Percentiles rank a stretch among this genome's conserved stretches.
Evolutionary conservation across 2,329 filamentous ascomycete species (phyloP).

Genomic region (Talaromyces sp.): DNA sequence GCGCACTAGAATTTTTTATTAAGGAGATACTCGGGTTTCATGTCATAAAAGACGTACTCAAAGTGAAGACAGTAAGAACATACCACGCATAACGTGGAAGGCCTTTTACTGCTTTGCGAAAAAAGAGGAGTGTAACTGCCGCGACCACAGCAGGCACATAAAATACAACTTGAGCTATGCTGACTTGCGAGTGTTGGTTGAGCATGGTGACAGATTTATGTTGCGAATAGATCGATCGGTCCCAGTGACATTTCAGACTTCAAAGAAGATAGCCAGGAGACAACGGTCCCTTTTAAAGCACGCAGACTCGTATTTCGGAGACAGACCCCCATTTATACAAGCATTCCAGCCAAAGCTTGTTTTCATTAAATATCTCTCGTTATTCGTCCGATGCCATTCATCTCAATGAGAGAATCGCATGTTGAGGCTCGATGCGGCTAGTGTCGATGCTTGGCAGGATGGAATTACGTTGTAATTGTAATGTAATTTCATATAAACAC

Average conservation of each 20-base stretch:
- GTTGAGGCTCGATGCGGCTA: not conserved
- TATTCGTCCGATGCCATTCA: not conserved
- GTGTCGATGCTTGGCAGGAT: not conserved
- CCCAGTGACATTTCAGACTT: too few relatives aligned
- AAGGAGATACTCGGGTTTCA: not conserved
- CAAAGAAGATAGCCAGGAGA: not conserved
- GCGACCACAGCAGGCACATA: constrained; percentile 14
- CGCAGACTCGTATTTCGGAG: not conserved
- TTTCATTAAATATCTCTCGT: not conserved
- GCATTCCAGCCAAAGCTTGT: not conserved
- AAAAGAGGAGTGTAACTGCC: constrained; percentile 12
- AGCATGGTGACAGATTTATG: constrained; percentile 10
- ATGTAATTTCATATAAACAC: too few relatives aligned
- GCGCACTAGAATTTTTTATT: constrained; percentile 10
- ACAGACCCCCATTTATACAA: not conserved
- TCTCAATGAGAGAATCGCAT: not conserved
- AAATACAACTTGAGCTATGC: constrained; percentile 18
- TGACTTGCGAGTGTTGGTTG: constrained; percentile 15
- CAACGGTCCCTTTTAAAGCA: not conserved
- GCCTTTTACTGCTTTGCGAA: constrained; percentile 10
- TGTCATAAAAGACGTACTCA: constrained; percentile 10
- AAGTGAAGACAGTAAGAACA: constrained; percentile 16
- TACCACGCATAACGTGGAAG: constrained; percentile 18
- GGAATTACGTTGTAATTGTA: too few relatives aligned
- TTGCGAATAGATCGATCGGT: too few relatives aligned